phyloP scores from a whole-genome alignment of 2,329 filamentous ascomycete genomes.

The Orbilia oligospora region DNA sequence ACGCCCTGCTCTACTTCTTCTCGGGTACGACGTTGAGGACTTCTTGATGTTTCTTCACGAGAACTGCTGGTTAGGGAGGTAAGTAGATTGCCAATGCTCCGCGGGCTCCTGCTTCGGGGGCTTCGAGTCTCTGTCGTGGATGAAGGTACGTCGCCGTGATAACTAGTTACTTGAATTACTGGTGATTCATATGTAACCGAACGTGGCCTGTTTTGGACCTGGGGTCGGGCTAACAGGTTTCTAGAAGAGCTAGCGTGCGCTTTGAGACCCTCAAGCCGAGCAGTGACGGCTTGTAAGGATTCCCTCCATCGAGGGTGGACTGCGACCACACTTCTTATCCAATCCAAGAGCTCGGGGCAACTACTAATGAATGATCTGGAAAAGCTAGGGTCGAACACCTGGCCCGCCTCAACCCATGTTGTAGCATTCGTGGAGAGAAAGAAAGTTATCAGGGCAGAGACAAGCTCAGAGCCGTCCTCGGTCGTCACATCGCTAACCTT shows the following conservation, averaged over 20 bases:
- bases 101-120: slow-evolving; percentile 47
- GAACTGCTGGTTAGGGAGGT: slow-evolving; percentile 23
- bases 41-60: slow-evolving; percentile 34
- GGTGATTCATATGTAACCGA: slow-evolving; percentile 47
- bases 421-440: slow-evolving; percentile 53
- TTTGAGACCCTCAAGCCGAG: slow-evolving; percentile 46
- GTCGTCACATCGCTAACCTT: slow-evolving; percentile 58
- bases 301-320: slow-evolving; percentile 57
- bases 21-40: slow-evolving; percentile 46
- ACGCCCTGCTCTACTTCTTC: slow-evolving; percentile 57
- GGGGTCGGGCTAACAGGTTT: slow-evolving; percentile 15
- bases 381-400: slow-evolving; percentile 46
- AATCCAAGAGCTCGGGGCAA: slow-evolving; percentile 45
- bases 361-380: slow-evolving; percentile 22
- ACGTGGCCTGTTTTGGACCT: slow-evolving; percentile 34
- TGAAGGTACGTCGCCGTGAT: slow-evolving; percentile 12
- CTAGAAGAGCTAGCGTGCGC: slow-evolving; percentile 26
- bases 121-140: background rate
- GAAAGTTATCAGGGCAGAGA: slow-evolving; percentile 53
- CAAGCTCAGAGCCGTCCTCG: slow-evolving; percentile 53
- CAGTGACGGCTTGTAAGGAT: slow-evolving; percentile 46
- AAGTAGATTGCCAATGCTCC: slow-evolving; percentile 35
- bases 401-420: slow-evolving; percentile 57
- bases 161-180: slow-evolving; percentile 44
- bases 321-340: slow-evolving; percentile 51